Percentiles rank a stretch among this genome's conserved stretches.
Conservation (phyloP, 73 alveolate genomes). For the Urostyla sp. region DNA sequence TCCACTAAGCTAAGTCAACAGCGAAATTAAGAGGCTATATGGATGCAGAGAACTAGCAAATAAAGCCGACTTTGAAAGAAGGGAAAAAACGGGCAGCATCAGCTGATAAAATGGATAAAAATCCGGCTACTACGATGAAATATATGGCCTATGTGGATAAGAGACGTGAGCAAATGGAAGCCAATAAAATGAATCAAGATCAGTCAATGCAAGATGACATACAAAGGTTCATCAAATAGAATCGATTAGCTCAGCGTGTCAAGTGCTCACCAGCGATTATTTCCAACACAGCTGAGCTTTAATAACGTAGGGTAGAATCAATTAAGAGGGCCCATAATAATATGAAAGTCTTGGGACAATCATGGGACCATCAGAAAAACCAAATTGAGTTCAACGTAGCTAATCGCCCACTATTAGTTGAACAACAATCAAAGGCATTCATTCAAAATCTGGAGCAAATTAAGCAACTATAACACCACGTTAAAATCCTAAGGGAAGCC, state of each 20-base stretch:
- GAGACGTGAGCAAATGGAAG: constrained; percentile 70
- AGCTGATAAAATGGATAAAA: constrained; percentile 13
- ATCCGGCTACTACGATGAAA: constrained; percentile 25
- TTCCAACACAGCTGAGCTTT: constrained; percentile 38
- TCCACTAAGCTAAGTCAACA: constrained; percentile 88
- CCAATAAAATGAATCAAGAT: constrained; percentile 76
- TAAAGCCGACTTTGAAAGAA: constrained; percentile 28
- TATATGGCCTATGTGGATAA: constrained; percentile 69
- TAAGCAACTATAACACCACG: constrained; percentile 55
- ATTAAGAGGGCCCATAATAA: constrained; percentile 37
- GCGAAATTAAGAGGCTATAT: constrained; percentile 76
- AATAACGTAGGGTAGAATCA: constrained; percentile 20
- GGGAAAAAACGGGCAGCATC: background rate
- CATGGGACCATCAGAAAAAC: constrained; percentile 54
- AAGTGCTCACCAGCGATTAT: constrained; percentile 69
- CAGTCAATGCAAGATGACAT: constrained; percentile 79
- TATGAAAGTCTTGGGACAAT: constrained; percentile 24
- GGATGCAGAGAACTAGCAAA: constrained; percentile 82
- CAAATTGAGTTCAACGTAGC: constrained; percentile 72
- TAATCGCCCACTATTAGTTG: constrained; percentile 71
- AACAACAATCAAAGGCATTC: constrained; percentile 65
- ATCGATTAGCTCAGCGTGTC: constrained; percentile 69
- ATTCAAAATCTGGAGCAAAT: constrained; percentile 48
- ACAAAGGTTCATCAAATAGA: constrained; percentile 82
- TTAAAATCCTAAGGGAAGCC: constrained; percentile 61